Base-by-base conservation (phyloP, 305 asterid genomes). In the Stenogyne calaminthoides region DNA sequence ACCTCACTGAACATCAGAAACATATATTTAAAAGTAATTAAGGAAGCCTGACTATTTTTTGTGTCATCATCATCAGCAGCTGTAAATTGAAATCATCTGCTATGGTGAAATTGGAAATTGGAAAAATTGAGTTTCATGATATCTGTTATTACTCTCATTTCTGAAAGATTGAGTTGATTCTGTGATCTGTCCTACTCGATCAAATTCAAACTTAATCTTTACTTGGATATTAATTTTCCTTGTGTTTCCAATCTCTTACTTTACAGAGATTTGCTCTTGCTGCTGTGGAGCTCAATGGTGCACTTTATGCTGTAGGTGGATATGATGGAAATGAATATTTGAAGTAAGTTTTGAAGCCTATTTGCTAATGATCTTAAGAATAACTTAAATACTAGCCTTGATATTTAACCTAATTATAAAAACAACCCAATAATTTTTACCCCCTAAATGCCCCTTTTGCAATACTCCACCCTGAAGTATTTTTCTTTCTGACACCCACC, bases 261-360 rank as follows among this genome's bases (percentile, higher is more conserved):
- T 57, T 74, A 74, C 85, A 92, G 97, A 84, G 95, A 61, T 85
- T 85, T 83, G 85, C 93, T 78, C 89, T 86, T 79, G 88, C 89
- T 75, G 91, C 93, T 25, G 89, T 80, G 73, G 93, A 86, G 78
- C 88, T 88, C 74, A 88, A 87, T 77, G 96, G 96, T 70, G 92
- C 86, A 51, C 58, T 92, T 51, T 90, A 90, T 71, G 95, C 90
- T 73, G 91, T 85, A 74, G 97, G 98, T 56, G 98, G 98, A 79
- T 90, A 67, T 75, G 89, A 88, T 63, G 96, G 96, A 67, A 44
- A 6, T 29, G 78, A 76, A n/a, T 92, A 90, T 82, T 67, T 88
- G 87, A 83, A 77, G 98, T 90, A 81, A 83, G 93, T 76, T 71
- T 18, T 73, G 62, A 37, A 66, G 34, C 61, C 47, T 37, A 3